These are phyloP conservation scores for Sisymbrium irio DNA, from an alignment of 345 rosid species.

Conservation along the genomic window DNA sequence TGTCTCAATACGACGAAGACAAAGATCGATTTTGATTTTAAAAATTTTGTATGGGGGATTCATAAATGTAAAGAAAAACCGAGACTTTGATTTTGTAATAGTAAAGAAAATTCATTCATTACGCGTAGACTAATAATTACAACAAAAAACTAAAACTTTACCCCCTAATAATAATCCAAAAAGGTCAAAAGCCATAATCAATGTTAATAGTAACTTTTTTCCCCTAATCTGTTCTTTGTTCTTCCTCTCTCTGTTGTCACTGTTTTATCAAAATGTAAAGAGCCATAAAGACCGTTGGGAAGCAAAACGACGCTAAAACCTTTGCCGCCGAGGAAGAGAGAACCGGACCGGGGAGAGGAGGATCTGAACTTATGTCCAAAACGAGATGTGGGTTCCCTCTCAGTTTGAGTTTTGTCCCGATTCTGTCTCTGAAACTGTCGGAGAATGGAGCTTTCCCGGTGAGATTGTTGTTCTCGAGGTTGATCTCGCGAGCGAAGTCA, in stretches of 20 bases:
- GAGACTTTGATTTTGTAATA: background rate
- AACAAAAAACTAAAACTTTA: constrained; percentile 3
- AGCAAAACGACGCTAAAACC: background rate
- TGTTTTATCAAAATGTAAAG: constrained; percentile 10
- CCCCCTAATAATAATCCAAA: constrained; percentile 10
- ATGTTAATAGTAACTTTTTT: background rate
- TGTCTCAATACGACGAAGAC: constrained; percentile 4
- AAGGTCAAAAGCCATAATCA: constrained; percentile 1
- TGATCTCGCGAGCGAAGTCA: constrained; percentile 45
- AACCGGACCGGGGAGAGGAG: constrained; percentile 12
- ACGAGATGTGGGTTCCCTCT: constrained; percentile 43
- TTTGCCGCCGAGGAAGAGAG: constrained; percentile 12
- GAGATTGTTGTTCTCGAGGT: constrained; percentile 65
- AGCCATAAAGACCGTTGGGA: background rate
- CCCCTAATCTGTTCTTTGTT: background rate
- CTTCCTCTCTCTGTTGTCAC: background rate
- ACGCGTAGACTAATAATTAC: constrained; percentile 17
- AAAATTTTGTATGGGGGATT: background rate
- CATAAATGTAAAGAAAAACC: background rate
- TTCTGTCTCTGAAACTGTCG: constrained; percentile 38
- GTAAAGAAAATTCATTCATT: constrained; percentile 9
- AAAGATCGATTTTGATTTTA: background rate
- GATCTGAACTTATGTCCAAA: background rate
- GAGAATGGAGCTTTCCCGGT: constrained; percentile 54
- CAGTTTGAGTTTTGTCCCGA: constrained; percentile 50